Base-by-base conservation (phyloP, 805 yeast genomes). In the Cyberlindnera maritima region DNA sequence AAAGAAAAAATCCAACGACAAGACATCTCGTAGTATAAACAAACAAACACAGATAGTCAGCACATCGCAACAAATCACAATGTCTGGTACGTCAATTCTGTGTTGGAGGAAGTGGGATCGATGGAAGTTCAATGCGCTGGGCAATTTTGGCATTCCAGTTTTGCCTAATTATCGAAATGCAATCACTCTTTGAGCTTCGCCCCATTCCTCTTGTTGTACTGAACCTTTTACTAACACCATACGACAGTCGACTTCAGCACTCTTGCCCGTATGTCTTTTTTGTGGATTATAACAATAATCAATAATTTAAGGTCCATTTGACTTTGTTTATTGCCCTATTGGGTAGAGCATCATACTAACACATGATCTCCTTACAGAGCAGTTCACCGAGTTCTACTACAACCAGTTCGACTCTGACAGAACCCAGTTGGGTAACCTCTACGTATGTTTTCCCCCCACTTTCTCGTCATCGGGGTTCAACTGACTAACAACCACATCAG, bases 381-480 rank as follows among this genome's bases (percentile, higher is more conserved):
- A 92, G 71, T 92, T 92, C 74, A 88, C 96, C 64, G 85, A 79
- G 69, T 92, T 90, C 65, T 92, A 94, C 81, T 94, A 92, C 80
- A 86, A 88, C 68, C 96, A 88, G 70, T 92, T 92, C 64, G 97
- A 91, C 71, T 69, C 83, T 61, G 96, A 92, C 72, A 88, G 98
- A 77, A 69, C 89, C 49, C 94, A 87, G 68, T 81, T 92, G 66
- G 96, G 96, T 58, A 85, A 88, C 74, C 80, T 92, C 62, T 92
- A 92, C 83, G 80, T 76, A 67, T 37, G 75, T 70, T 14, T 11
- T 6, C 8, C 6, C 14, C 7, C 15, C 33, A 12, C 32, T 6
- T 15, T 4, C 33, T 3, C 10, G 8, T 15, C 23, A 25, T 25
- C 4, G n/a, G 10, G 7, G 11, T 3, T 23, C 25, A 17, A n/a